A percentile compares a stretch with the other conserved stretches of the same genome.
Conservation (phyloP, 1,284 basidiomycete genomes). For the Microbotryum saponariae region DNA sequence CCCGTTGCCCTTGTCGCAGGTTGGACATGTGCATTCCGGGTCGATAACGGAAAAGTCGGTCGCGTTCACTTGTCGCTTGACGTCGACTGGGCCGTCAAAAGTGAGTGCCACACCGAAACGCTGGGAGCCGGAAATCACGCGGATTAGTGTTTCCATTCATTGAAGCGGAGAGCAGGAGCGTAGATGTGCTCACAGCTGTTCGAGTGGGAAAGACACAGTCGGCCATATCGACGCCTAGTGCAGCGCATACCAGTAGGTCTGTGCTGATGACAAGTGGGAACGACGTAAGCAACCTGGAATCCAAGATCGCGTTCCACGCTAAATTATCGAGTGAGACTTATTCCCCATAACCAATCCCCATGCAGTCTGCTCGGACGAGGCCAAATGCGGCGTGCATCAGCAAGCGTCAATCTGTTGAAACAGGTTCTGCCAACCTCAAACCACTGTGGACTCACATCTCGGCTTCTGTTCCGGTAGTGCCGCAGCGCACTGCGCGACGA, state of each 20-base stretch:
- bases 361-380: slow-evolving; percentile 2
- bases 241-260: slow-evolving; percentile 78
- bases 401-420: not conserved
- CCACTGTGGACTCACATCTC: slow-evolving; percentile 43
- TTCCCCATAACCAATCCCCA: slow-evolving; percentile 84
- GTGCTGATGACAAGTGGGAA: not conserved
- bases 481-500: slow-evolving; percentile 69
- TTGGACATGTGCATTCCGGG: slow-evolving; percentile 65
- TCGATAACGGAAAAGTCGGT: slow-evolving; percentile 64
- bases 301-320: not conserved
- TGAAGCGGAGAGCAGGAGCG: not conserved
- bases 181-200: slow-evolving; percentile 49
- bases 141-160: not conserved
- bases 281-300: slow-evolving; percentile 1
- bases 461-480: slow-evolving; percentile 57
- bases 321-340: slow-evolving; percentile 35
- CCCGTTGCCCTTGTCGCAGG: slow-evolving; percentile 53
- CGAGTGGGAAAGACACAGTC: slow-evolving; percentile 79
- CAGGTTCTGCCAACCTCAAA: no score
- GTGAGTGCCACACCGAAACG: slow-evolving; percentile 79
- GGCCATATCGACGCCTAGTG: slow-evolving; percentile 81
- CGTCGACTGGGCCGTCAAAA: slow-evolving; percentile 64
- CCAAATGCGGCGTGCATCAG: not conserved
- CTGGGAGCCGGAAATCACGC: slow-evolving; percentile 2
- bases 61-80: slow-evolving; percentile 65